These are phyloP conservation scores for Piper betle DNA, from an alignment of 164 flowering plant species.

Conservation along the genomic window DNA sequence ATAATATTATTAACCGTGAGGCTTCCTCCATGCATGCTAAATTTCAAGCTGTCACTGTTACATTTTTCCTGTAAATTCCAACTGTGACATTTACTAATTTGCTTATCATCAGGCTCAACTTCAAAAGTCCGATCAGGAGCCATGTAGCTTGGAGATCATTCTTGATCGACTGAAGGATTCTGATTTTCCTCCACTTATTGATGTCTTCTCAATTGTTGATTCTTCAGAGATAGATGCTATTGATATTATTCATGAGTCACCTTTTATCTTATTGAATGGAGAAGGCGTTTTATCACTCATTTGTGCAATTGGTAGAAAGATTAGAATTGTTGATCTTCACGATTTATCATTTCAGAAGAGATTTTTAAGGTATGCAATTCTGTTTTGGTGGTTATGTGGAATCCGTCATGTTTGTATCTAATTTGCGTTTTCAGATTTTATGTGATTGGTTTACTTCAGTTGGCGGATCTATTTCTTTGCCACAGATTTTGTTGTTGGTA, in stretches of 20 bases:
- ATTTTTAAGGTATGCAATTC: conserved; percentile 35
- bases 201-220: conserved; percentile 21
- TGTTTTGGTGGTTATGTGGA: neutral
- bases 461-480: no score
- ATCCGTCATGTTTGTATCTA: neutral
- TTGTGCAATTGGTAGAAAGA: conserved; percentile 42
- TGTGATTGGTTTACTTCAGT: no score
- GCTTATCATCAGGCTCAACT: conserved; percentile 32
- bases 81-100: neutral
- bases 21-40: neutral
- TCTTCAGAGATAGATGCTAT: conserved; percentile 46
- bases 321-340: conserved; percentile 49
- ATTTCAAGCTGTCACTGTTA: neutral
- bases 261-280: conserved; percentile 25
- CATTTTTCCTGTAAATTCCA: neutral
- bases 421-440: no score
- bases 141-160: conserved; percentile 23
- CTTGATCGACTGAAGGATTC: conserved; percentile 38
- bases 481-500: no score
- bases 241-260: conserved; percentile 38
- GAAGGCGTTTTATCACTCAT: conserved; percentile 43
- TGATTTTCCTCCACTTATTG: conserved; percentile 35
- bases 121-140: conserved; percentile 25
- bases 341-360: conserved; percentile 56
- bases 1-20: neutral